Evolutionary conservation across 768 basidiomycete genomes (phyloP), one percentile per base, ranked within the genome.

Genomic region (Podaxis sp.): DNA sequence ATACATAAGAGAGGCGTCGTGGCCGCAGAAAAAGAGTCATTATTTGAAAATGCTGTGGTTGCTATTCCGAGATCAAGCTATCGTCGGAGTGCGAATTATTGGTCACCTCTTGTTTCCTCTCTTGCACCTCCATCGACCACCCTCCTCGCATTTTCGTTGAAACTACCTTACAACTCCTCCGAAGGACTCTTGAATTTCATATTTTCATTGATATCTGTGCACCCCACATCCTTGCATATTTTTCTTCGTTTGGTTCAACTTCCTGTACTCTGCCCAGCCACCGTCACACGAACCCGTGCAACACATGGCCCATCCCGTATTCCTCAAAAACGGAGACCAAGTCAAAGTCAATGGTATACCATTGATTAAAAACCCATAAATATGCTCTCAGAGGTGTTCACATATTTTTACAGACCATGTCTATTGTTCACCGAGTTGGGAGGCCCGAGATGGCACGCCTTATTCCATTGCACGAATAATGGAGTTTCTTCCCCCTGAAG

Each of bases 391-490:
- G 56, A 27, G 47, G 60, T 1, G 17, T 71, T 75, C 36, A 70
- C 66, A 65, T 68, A 74, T 76, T 81, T 77, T 83, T 74, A 71
- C 69, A 97, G 96, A 98, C 76, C 95, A 98, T 78, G 96, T 98
- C 68, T 98, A 97, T 73, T 94, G 94, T 77, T 94, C 96, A 36
- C 91, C 94, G 33, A 90, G 88, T 64, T 98, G 94, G 94, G 85
- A 88, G 61, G 82, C 91, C 64, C 86, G 96, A 64, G 95, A 97
- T 72, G 93, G 94, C 69, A 94, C 94, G 64, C 96, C 97, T 62
- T 98, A 97, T 76, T 91, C 92, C 47, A 87, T 99, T 63, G 96
- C 92, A 54, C 88, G 96, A 68, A 93, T 99, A 77, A 96, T 99
- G 90, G 93, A 96, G 76, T 95, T 98, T 70, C 80, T 98, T 17